Percentiles rank a stretch among this genome's conserved stretches.
Conservation (phyloP, 2,329 filamentous ascomycete genomes). For the Colletotrichum abscissum region DNA sequence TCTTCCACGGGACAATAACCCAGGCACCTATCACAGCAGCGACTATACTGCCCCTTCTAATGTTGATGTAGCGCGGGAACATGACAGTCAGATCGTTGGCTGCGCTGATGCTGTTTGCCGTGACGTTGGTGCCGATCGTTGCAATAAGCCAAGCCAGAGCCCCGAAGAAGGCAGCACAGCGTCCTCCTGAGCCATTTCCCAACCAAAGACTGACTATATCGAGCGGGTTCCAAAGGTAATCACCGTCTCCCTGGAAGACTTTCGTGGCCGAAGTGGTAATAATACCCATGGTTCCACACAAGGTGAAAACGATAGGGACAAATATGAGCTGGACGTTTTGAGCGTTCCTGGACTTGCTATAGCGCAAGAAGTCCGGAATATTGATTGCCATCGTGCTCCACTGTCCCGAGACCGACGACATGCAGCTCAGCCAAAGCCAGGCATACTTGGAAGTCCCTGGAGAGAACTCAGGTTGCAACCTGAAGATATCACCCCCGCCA, state of each 20-base stretch:
- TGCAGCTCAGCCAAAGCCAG: slow-evolving; percentile 35
- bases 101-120: slow-evolving; percentile 64
- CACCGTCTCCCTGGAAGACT: slow-evolving; percentile 50
- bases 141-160: slow-evolving; percentile 65
- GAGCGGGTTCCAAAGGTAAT: slow-evolving; percentile 61
- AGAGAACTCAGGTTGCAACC: slow-evolving; percentile 20
- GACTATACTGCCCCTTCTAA: slow-evolving; percentile 65
- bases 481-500: slow-evolving; percentile 37
- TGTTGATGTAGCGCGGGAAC: slow-evolving; percentile 64
- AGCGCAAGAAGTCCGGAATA: slow-evolving; percentile 59
- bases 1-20: slow-evolving; percentile 75
- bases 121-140: slow-evolving; percentile 66
- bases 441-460: slow-evolving; percentile 27
- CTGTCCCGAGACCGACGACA: slow-evolving; percentile 30
- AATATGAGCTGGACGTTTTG: slow-evolving; percentile 45
- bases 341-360: slow-evolving; percentile 41
- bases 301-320: slow-evolving; percentile 59
- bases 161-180: slow-evolving; percentile 58
- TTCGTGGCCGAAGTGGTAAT: slow-evolving; percentile 64
- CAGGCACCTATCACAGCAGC: slow-evolving; percentile 65
- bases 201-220: slow-evolving; percentile 57
- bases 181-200: slow-evolving; percentile 53
- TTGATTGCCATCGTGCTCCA: slow-evolving; percentile 50
- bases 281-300: slow-evolving; percentile 61
- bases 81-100: slow-evolving; percentile 68